Base-by-base conservation (phyloP, 371 early-diverging fungal species). In the Mortierella sp. region DNA sequence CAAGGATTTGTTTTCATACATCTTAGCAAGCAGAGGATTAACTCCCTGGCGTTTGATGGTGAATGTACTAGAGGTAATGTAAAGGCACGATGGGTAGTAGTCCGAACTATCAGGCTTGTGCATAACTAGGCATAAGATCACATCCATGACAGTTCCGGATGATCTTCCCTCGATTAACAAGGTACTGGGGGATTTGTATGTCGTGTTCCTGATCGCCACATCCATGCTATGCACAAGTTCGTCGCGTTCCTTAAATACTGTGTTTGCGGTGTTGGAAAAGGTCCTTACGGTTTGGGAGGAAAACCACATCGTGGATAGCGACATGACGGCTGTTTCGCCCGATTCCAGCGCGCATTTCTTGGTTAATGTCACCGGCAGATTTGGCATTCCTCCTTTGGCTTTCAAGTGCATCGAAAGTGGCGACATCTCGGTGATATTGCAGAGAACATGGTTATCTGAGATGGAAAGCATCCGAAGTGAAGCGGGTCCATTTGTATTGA, bases 231-330 rank as follows among this genome's bases (percentile, higher is more conserved):
- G 57, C 13, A 57, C 15, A 57, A 57, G 28, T 2, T 32, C n/a
- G n/a, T n/a, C n/a, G 10, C 57, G 57, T 9, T 35, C 57, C 9
- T 32, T 15, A n/a, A 57, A 57, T 32, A 34, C 34, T 15, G 57
- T 34, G 35, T 3, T 8, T 13, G 19, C 17, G 3, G 23, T 17
- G 10, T 29, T 32, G 3, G 7, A n/a, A n/a, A 32, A 57, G 34
- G 15, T 19, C 3, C 15, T 7, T 13, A n/a, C 35, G 3, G 31
- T 2, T 13, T 7, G 47, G 3, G 59, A 17, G 22, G 45, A n/a
- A 26, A 66, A 66, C 34, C 66, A 58, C 9, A 66, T 47, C 10
- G 58, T 58, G 15, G 58, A 45, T 34, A 47, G 43, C 43, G 66
- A 58, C 66, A 66, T 32, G 58, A 66, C 45, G 10, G 35, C 13